Base-by-base conservation (phyloP, 805 yeast species). In the Sugiyamaella smithiae region DNA sequence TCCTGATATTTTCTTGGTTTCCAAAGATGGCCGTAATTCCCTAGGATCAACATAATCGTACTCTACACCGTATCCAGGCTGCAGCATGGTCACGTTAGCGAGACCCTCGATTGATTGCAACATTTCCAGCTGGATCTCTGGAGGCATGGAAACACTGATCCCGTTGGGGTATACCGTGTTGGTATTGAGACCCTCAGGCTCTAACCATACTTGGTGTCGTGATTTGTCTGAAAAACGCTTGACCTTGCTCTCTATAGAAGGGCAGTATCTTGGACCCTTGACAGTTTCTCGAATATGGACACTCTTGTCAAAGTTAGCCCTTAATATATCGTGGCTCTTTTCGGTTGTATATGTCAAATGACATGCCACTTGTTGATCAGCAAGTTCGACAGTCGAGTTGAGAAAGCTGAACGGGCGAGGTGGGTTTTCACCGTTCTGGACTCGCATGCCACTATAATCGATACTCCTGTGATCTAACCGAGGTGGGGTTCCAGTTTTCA, bases 61-160 rank as follows among this genome's bases (percentile, higher is more conserved):
- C 66, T 93, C 99, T 1, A 93, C 99, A n/a, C 99, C 99, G 63
- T 93, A 93, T 0, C 97, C 99, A 0, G 97, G 97, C 62, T 90
- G 97, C 9, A 84, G 63, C 86, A 93, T 88, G n/a, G 69, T 72
- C 0, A 85, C 97, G 55, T 86, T 81, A 58, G 88, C 96, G 43
- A 95, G 76, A 0, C 99, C 99, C 3, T 88, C 85, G 52, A 93
- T 86, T 71, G 88, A 70, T 50, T 75, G 72, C 47, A 93, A 76
- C 75, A 90, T 76, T 54, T 78, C 72, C 19, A 75, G 75, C 67
- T 93, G 99, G 25, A 90, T 83, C 20, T 91, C 97, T 31, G 81
- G 93, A 0, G 99, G 99, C 95, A 93, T 85, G 0, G 99, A 89
- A 59, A 90, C 85, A 1, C 96, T 87, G 14, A 93, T 88, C 12